These are phyloP conservation scores for Colletotrichum sp. DNA, from an alignment of 2,329 filamentous ascomycete genomes.

Conservation along the genomic window DNA sequence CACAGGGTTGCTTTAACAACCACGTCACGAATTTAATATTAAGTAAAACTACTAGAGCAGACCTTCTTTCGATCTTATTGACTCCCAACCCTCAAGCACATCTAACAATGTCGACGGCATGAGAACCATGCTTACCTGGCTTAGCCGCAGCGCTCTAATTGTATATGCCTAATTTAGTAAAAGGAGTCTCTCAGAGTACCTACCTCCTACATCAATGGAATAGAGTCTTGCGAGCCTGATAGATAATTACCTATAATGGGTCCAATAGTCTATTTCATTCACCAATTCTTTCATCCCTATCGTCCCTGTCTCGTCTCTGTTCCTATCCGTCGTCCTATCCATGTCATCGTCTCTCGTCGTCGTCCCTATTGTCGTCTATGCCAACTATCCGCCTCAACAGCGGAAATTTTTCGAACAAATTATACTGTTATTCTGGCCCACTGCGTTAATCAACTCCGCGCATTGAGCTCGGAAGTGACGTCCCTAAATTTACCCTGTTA, in stretches of 20 bases:
- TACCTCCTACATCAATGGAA: not conserved
- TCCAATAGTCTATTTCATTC: not conserved
- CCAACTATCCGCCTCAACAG: accelerated
- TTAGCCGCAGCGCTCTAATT: not conserved
- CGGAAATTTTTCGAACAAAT: accelerated
- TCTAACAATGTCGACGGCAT: not conserved
- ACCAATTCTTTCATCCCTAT: not conserved
- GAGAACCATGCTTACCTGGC: not conserved
- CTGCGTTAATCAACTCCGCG: not conserved
- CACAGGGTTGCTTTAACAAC: not conserved
- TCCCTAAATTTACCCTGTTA: not conserved
- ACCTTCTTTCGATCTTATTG: not conserved
- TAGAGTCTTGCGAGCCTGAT: not conserved
- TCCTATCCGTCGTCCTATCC: not conserved
- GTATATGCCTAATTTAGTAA: not conserved
- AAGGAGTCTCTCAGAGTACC: too few relatives aligned
- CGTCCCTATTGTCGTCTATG: not conserved
- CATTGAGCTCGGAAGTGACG: not conserved
- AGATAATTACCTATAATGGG: accelerated
- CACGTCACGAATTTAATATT: accelerated
- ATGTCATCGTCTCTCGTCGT: too few relatives aligned
- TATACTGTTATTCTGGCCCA: accelerated
- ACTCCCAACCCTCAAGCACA: not conserved
- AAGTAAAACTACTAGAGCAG: not conserved
- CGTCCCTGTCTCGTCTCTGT: not conserved